A percentile compares a stretch with the other conserved stretches of the same genome.
Evolutionary conservation across 257 asterid genomes (phyloP).

Genomic region (Sherardia arvensis): DNA sequence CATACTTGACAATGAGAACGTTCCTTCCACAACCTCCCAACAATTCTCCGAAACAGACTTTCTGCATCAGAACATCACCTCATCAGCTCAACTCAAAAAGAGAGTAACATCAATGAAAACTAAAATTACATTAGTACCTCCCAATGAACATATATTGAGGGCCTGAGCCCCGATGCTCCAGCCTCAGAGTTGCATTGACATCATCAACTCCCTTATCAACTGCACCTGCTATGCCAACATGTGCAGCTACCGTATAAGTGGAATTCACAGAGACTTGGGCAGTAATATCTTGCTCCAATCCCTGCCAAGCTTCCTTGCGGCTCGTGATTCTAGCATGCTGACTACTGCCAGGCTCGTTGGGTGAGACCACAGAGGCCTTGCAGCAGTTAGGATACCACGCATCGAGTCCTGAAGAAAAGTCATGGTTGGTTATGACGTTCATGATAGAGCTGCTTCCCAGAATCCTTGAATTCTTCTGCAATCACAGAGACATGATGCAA

Average conservation of each 20-base stretch:
- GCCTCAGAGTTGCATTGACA: conserved; percentile 60
- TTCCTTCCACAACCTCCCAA: conserved; percentile 71
- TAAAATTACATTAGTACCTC: conserved; percentile 30
- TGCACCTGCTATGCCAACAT: conserved; percentile 50
- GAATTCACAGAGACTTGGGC: conserved; percentile 34
- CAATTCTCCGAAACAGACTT: conserved; percentile 35
- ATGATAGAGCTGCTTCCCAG: conserved; percentile 17
- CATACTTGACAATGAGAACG: conserved; percentile 42
- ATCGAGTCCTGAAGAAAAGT: conserved; percentile 64
- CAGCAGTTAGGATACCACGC: conserved; percentile 70
- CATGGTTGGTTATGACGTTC: conserved; percentile 64
- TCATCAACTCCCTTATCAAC: conserved; percentile 28
- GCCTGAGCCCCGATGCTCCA: conserved; percentile 39
- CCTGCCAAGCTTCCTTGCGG: conserved; percentile 71
- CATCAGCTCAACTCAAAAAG: not conserved
- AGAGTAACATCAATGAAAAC: not conserved
- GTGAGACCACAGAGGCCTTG: conserved; percentile 42
- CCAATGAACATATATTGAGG: conserved; percentile 51
- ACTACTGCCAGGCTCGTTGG: conserved; percentile 22
- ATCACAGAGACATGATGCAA: conserved; percentile 9
- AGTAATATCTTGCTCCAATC: conserved; percentile 77
- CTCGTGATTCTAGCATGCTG: conserved; percentile 48
- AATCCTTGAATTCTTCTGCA: conserved; percentile 29
- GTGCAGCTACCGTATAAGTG: conserved; percentile 51
- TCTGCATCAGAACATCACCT: conserved; percentile 27